phyloP scores from a whole-genome alignment of 169 alveolate genomes.

The Pseudocohnilembus persalinus region DNA sequence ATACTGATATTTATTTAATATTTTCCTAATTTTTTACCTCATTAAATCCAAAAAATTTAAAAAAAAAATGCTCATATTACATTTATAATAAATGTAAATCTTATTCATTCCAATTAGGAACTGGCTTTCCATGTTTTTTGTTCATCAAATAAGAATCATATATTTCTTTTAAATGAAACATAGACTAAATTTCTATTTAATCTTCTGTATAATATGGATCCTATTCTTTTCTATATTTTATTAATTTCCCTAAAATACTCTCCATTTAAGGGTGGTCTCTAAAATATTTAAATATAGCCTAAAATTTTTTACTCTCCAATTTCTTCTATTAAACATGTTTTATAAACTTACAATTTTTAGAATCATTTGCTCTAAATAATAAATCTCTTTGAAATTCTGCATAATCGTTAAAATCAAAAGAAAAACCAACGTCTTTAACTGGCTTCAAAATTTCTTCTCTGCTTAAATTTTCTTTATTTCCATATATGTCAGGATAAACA shows the following conservation, averaged over 20 bases:
- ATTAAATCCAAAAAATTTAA: conserved; percentile 19
- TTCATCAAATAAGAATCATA: conserved; percentile 17
- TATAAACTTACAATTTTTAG: conserved; percentile 18
- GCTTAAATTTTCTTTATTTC: background rate
- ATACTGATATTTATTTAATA: too few relatives aligned
- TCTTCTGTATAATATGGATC: background rate
- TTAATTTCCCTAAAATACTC: conserved; percentile 1
- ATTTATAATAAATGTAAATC: conserved; percentile 6
- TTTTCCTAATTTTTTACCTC: background rate
- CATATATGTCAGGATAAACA: conserved; percentile 15
- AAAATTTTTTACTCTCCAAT: conserved; percentile 10
- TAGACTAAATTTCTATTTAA: background rate
- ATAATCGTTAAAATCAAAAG: conserved; percentile 4
- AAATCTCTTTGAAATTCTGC: conserved; percentile 17
- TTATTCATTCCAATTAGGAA: conserved; percentile 19
- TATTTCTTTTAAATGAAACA: conserved; percentile 17
- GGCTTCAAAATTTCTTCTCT: background rate
- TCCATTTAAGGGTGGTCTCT: conserved; percentile 11
- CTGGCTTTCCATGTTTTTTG: conserved; percentile 25
- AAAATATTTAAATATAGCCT: conserved; percentile 5
- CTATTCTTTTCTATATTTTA: conserved; percentile 13
- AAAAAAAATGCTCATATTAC: conserved; percentile 18
- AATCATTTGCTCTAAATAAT: conserved; percentile 18
- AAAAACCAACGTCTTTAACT: background rate
- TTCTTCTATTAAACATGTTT: conserved; percentile 1